Conservation (phyloP, 768 basidiomycete genomes). For the Phaeotremella skinneri region DNA sequence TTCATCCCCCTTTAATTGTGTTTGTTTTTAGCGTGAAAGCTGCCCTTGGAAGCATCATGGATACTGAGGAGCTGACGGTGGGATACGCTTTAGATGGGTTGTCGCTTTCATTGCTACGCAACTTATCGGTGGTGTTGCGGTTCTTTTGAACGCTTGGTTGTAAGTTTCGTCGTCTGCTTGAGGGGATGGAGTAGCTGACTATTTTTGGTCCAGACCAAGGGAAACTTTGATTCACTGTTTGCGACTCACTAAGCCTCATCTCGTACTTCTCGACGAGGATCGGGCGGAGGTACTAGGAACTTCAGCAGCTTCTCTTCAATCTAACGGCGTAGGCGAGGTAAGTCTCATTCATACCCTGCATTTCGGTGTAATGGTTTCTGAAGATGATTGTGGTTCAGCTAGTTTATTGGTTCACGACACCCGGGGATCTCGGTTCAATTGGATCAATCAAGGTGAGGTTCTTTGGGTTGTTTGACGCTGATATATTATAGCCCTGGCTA, state of each 20-base stretch:
- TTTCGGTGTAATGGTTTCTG: background rate
- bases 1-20: no score
- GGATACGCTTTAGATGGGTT: slow-evolving; percentile 28
- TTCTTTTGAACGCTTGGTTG: slow-evolving; percentile 44
- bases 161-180: slow-evolving; percentile 18
- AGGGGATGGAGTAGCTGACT: slow-evolving; percentile 12
- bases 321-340: slow-evolving; percentile 21
- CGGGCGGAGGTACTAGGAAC: slow-evolving; percentile 22
- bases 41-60: no score
- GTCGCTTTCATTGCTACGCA: slow-evolving; percentile 39
- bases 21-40: no score
- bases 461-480: no score
- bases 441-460: background rate
- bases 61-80: background rate
- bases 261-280: slow-evolving; percentile 38
- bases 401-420: slow-evolving; percentile 16
- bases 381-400: slow-evolving; percentile 8
- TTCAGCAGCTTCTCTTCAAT: background rate
- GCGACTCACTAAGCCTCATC: slow-evolving; percentile 20
- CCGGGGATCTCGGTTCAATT: background rate
- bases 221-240: slow-evolving; percentile 30
- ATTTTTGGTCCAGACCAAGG: slow-evolving; percentile 16
- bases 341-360: background rate
- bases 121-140: slow-evolving; percentile 38
- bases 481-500: background rate